phyloP scores from a whole-genome alignment of 2,329 filamentous ascomycete species.

The Aureobasidium sp. region DNA sequence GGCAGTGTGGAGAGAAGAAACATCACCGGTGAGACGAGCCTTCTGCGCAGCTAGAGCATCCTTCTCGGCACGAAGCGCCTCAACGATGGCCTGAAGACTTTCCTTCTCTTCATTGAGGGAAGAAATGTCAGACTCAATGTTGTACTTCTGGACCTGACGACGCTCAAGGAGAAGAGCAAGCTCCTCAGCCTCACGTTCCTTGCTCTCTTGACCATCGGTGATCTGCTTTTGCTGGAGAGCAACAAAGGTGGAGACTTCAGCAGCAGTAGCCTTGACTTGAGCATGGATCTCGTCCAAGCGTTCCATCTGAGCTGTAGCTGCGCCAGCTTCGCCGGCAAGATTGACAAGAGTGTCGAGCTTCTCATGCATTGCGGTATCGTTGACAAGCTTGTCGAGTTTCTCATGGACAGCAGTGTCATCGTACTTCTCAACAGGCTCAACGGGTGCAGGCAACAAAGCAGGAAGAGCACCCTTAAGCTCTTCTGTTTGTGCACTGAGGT shows the following conservation, averaged over 20 bases:
- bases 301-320: constrained; percentile 67
- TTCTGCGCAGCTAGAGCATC: constrained; percentile 73
- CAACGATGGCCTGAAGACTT: constrained; percentile 45
- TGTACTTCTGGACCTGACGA: constrained; percentile 58
- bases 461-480: constrained; percentile 23
- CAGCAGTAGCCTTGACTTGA: constrained; percentile 76
- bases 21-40: constrained; percentile 71
- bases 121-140: constrained; percentile 43
- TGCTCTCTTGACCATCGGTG: constrained; percentile 68
- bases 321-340: constrained; percentile 58
- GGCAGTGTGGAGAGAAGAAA: constrained; percentile 86
- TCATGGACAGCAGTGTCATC: constrained; percentile 56
- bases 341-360: constrained; percentile 50
- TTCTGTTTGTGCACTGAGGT: constrained; percentile 13
- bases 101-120: constrained; percentile 41
- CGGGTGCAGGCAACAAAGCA: constrained; percentile 37
- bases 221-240: constrained; percentile 67
- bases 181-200: constrained; percentile 72
- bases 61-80: constrained; percentile 57
- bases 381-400: constrained; percentile 44
- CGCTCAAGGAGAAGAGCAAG: constrained; percentile 75
- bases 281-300: constrained; percentile 83
- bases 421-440: constrained; percentile 50
- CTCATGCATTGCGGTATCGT: constrained; percentile 25
- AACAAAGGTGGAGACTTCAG: constrained; percentile 77